phyloP scores from a whole-genome alignment of 441 rosid species.

The Syzygium malaccense region DNA sequence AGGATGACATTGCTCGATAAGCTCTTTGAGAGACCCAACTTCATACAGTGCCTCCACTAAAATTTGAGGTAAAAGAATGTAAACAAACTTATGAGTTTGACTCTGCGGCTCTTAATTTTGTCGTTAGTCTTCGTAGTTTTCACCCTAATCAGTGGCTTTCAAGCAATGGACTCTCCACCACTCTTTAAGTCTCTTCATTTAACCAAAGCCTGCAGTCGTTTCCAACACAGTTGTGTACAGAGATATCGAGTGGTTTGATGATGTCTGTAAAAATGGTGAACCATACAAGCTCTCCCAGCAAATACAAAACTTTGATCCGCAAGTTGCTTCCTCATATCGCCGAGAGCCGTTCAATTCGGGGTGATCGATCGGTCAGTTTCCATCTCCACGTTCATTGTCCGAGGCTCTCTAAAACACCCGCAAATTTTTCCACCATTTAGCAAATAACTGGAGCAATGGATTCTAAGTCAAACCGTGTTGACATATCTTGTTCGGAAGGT shows the following conservation, averaged over 20 bases:
- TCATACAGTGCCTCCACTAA: neutral
- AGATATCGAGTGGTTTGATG: neutral
- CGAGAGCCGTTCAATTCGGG: neutral
- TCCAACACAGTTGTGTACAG: neutral
- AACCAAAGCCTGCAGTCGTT: neutral
- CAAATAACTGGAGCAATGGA: too few species aligned
- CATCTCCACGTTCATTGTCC: too few species aligned
- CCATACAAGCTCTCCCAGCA: too few species aligned
- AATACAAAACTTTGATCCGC: neutral
- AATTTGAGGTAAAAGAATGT: neutral
- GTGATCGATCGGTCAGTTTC: neutral
- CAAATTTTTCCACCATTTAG: neutral
- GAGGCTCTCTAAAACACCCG: neutral
- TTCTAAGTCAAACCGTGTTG: too few species aligned
- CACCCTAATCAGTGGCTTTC: neutral
- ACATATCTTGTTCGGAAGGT: neutral
- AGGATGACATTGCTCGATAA: too few species aligned
- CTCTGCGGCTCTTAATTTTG: too few species aligned
- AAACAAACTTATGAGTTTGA: too few species aligned
- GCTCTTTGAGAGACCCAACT: too few species aligned
- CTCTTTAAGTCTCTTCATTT: neutral
- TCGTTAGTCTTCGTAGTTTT: too few species aligned
- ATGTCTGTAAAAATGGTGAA: too few species aligned
- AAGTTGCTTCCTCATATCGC: neutral
- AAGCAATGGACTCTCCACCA: neutral